Evolutionary conservation across 371 early-diverging fungal genomes (phyloP), one percentile per base, ranked within the genome.

Genomic region (Mucor irregularis): DNA sequence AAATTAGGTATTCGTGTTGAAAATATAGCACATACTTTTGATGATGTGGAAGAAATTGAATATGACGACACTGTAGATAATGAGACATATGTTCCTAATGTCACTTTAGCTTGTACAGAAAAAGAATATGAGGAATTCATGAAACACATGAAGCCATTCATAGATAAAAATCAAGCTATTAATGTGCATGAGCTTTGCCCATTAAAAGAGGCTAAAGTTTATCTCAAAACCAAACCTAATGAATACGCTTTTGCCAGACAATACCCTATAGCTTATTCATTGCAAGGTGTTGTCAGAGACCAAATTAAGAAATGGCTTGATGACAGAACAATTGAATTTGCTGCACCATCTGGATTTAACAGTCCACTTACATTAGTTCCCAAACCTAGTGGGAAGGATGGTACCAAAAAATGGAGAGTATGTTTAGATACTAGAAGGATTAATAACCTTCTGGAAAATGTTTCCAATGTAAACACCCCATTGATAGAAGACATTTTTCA

Each of bases 271-370:
- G 31, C 53, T 1, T 8, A 47, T 28, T 11, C 35, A 17, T 31
- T 47, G 25, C 19, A 19, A 19, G 35, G 49, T 19, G 28, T 33
- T 3, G 29, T 49, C 2, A 21, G 35, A 8, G 33, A 56, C 4
- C 49, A 61, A 34, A 33, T 60, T 0, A 16, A 53, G 4, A 14
- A 49, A 21, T 54, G 61, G 55, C 24, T 61, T n/a, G 24, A 19
- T 17, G 43, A 38, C 22, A 30, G 19, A 2, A 35, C 34, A 19
- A 42, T 54, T 17, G 29, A 38, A 17, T 4, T n/a, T 0, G 17
- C 19, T 19, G 19, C 9, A 38, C 39, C 39, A 7, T 19, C 6
- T 21, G 7, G 39, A 4, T 38, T 38, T 4, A 38, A 38, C 9
- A 38, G 39, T 38, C 17, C 39, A 38, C 7, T 38, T 9, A 38